Percentiles rank a stretch among this genome's conserved stretches.
These are phyloP conservation scores for Ophiostoma tasmaniense DNA, from an alignment of 2,329 filamentous ascomycete species.

Conservation along the genomic window DNA sequence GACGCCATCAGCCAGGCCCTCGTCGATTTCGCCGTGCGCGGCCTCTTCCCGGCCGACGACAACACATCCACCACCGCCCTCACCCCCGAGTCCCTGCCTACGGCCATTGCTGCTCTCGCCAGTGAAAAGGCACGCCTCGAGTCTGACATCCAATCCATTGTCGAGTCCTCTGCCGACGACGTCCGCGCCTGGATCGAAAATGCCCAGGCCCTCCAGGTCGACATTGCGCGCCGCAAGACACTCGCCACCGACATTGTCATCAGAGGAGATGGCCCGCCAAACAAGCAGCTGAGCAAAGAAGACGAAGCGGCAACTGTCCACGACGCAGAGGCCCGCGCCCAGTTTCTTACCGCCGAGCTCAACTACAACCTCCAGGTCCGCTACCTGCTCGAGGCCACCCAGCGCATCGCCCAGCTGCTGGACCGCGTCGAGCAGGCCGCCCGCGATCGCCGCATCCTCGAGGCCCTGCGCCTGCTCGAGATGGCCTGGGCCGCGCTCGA, in stretches of 20 bases:
- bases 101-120: conserved; percentile 34
- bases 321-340: conserved; percentile 45
- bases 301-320: conserved; percentile 16
- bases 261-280: conserved; percentile 53
- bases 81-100: conserved; percentile 30
- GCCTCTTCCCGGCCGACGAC: conserved; percentile 39
- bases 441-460: conserved; percentile 46
- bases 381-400: conserved; percentile 42
- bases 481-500: conserved; percentile 52
- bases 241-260: conserved; percentile 75
- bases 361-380: conserved; percentile 51
- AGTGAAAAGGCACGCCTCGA: conserved; percentile 38
- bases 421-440: conserved; percentile 51
- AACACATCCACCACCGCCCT: conserved; percentile 33
- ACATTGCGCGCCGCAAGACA: conserved; percentile 71
- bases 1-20: conserved; percentile 44
- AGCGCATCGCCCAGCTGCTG: conserved; percentile 51
- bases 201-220: conserved; percentile 73
- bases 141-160: conserved; percentile 65
- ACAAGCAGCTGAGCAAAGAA: conserved; percentile 34
- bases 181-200: conserved; percentile 81
- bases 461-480: conserved; percentile 50
- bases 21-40: conserved; percentile 50
- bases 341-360: conserved; percentile 50
- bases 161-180: conserved; percentile 66